Base-by-base conservation (phyloP, 768 basidiomycete genomes). In the Phlebiopsis flavidoalba region DNA sequence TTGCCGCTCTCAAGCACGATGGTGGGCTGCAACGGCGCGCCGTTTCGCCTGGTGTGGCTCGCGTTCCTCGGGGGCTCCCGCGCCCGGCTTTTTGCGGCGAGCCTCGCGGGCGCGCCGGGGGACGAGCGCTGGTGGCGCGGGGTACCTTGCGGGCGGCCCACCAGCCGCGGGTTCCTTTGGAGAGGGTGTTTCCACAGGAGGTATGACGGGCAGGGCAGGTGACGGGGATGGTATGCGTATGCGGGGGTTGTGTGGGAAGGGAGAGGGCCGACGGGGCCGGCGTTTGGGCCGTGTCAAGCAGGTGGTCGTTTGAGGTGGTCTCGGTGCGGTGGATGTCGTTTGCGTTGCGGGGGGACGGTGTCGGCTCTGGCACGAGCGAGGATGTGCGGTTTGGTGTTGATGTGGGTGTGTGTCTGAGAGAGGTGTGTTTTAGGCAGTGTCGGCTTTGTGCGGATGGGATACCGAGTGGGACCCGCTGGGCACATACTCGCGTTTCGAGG, bases 81-180 rank as follows among this genome's bases (percentile, higher is more conserved):
- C 65, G 74, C 91, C 92, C 46, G 89, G 88, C 1, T 80, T 91
- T 66, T 91, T 66, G 67, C 77, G 24, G 64, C 72, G 21, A 77
- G 77, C 2, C 26, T 31, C 26, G 26, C 26, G 26, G 26, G 26
- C 6, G 26, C 26, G 26, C 26, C 26, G 6, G 26, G 26, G 78
- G 88, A 91, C 71, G 90, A 91, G 67, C 78, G 86, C 57, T 93
- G 89, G 89, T 78, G 76, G n/a, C 58, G 69, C 74, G 65, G 75
- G 73, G 15, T 75, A 82, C 64, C 71, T 91, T 14, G 72, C n/a
- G n/a, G n/a, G n/a, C n/a, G n/a, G n/a, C n/a, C n/a, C n/a, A n/a
- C n/a, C n/a, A n/a, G n/a, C 26, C 26, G 2, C 26, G 26, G 26
- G 6, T 6, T 2, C 26, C 3, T 31, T 31, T 31, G 49, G 71